Conservation (phyloP, 2,329 filamentous ascomycete species). For the Ceratocystis eucalypticola region DNA sequence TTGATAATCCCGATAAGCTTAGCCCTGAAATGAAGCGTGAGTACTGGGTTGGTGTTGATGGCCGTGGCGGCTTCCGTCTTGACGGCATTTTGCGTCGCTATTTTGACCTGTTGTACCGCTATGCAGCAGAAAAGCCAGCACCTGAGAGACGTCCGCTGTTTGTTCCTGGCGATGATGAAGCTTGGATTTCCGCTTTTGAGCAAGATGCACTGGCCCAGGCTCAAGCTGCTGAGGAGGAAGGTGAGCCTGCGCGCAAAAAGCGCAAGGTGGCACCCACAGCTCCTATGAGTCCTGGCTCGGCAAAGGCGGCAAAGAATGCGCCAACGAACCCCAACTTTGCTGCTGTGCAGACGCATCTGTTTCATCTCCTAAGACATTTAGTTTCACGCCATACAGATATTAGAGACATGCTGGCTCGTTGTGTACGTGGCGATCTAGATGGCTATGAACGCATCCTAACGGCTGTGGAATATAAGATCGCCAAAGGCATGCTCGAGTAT, state of each 20-base stretch:
- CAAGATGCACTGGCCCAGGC: slow-evolving; percentile 24
- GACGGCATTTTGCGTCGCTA: slow-evolving; percentile 82
- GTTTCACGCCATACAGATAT: slow-evolving; percentile 70
- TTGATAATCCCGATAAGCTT: slow-evolving; percentile 29
- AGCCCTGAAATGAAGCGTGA: slow-evolving; percentile 55
- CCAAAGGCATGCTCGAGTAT: slow-evolving; percentile 57
- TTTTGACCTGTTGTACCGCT: slow-evolving; percentile 72
- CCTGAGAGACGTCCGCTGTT: slow-evolving; percentile 62
- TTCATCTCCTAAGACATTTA: slow-evolving; percentile 76
- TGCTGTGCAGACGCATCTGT: slow-evolving; percentile 81
- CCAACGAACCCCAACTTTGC: slow-evolving; percentile 45
- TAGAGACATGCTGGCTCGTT: slow-evolving; percentile 65
- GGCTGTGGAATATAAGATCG: slow-evolving; percentile 63
- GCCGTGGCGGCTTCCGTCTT: slow-evolving; percentile 72
- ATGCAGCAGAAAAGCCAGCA: slow-evolving; percentile 53
- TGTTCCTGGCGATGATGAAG: slow-evolving; percentile 43
- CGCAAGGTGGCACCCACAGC: slow-evolving; percentile 26
- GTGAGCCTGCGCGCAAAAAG: slow-evolving; percentile 41
- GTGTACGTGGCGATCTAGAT: slow-evolving; percentile 54
- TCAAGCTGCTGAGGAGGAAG: slow-evolving; percentile 23
- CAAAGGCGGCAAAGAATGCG: slow-evolving; percentile 17
- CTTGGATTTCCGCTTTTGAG: slow-evolving; percentile 31
- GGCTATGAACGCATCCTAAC: slow-evolving; percentile 63
- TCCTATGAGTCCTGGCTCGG: slow-evolving; percentile 18
- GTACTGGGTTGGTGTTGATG: slow-evolving; percentile 72